phyloP scores from a whole-genome alignment of 176 grass and related monocot genomes.

The Rhipidocladum racemiflorum region DNA sequence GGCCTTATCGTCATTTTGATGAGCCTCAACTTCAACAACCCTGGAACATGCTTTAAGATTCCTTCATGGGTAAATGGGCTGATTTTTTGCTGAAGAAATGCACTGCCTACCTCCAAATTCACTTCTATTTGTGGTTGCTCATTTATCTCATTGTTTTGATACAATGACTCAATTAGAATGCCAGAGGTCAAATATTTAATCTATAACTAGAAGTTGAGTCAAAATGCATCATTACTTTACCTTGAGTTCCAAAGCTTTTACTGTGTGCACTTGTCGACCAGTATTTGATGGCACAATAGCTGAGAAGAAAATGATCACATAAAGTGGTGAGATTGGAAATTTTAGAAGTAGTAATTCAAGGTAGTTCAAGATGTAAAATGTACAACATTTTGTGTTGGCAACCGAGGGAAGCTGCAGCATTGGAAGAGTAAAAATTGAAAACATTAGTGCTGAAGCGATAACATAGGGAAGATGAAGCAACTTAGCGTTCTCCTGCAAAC shows the following conservation, averaged over 20 bases:
- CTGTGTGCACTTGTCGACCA: background rate
- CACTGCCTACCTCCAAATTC: slow-evolving; percentile 31
- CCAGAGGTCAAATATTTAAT: slow-evolving; percentile 1
- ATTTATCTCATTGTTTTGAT: slow-evolving; percentile 28
- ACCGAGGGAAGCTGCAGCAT: background rate
- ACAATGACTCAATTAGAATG: background rate
- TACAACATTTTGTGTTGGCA: background rate
- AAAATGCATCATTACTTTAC: background rate
- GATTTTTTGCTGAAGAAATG: slow-evolving; percentile 12
- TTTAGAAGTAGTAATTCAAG: background rate
- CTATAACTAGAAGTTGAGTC: slow-evolving; percentile 4
- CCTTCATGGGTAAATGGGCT: background rate
- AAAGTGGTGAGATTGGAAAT: background rate
- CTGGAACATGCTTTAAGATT: slow-evolving; percentile 8
- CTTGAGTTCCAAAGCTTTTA: too few relatives aligned
- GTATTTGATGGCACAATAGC: slow-evolving; percentile 5
- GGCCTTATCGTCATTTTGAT: slow-evolving; percentile 20
- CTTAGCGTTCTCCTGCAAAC: slow-evolving; percentile 45
- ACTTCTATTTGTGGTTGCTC: background rate
- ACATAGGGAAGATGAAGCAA: slow-evolving; percentile 28
- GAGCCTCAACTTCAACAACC: slow-evolving; percentile 1
- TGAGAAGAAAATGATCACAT: slow-evolving; percentile 32
- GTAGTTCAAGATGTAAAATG: background rate
- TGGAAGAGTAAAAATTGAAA: background rate
- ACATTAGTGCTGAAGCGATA: background rate